phyloP scores from a whole-genome alignment of 768 basidiomycete species.

The Harrya chromipes region DNA sequence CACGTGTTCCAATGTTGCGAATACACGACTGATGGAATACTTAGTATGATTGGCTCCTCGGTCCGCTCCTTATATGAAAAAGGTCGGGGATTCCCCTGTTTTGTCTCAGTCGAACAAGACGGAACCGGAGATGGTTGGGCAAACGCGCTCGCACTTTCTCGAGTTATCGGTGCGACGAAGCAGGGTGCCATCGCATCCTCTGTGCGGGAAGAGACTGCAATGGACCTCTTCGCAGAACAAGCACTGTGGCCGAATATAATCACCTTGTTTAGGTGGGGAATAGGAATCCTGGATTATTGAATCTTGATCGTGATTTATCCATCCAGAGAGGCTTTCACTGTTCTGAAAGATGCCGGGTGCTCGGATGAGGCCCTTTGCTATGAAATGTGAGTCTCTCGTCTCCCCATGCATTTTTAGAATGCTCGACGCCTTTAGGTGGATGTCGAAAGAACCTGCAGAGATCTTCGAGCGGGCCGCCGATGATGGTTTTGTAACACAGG shows the following conservation, averaged over 20 bases:
- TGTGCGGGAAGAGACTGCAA: constrained; percentile 58
- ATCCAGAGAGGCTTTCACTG: constrained; percentile 57
- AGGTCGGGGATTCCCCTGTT: constrained; percentile 61
- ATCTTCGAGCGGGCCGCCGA: constrained; percentile 68
- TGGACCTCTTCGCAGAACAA: constrained; percentile 66
- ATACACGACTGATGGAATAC: background rate
- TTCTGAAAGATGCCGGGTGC: constrained; percentile 61
- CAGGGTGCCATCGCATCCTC: constrained; percentile 63
- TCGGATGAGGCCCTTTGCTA: constrained; percentile 66
- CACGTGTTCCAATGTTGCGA: background rate
- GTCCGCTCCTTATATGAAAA: constrained; percentile 60
- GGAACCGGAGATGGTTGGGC: constrained; percentile 47
- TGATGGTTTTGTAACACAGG: constrained; percentile 60
- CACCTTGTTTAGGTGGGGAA: constrained; percentile 49
- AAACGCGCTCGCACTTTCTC: constrained; percentile 51
- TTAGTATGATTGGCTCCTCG: constrained; percentile 65
- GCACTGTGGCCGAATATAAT: constrained; percentile 68
- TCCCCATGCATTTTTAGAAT: background rate
- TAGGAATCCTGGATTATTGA: background rate
- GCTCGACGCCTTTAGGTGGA: constrained; percentile 46
- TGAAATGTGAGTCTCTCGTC: constrained; percentile 47
- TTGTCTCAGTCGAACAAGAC: constrained; percentile 62
- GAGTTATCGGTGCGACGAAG: constrained; percentile 59
- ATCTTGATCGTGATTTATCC: background rate
- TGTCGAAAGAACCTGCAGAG: constrained; percentile 69